Conservation (phyloP, 495 filamentous ascomycete species). For the Lasiosphaeria miniovina region DNA sequence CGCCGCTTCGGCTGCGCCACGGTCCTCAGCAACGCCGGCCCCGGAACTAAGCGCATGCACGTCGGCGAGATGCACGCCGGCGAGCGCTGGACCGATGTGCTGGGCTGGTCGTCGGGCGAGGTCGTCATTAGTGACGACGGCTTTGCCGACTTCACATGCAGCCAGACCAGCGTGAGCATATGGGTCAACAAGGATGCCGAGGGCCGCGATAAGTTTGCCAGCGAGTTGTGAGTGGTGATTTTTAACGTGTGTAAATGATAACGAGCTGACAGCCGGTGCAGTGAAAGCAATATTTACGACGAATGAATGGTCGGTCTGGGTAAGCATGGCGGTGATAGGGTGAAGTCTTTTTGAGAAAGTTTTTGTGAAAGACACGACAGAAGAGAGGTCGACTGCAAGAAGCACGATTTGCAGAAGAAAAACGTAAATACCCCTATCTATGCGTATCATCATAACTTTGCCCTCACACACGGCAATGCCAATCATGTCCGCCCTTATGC, state of each 20-base stretch:
- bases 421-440: too few species aligned
- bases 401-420: too few species aligned
- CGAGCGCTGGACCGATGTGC: conserved; percentile 60
- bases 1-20: conserved; percentile 54
- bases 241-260: not conserved
- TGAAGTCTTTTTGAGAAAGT: too few species aligned
- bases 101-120: conserved; percentile 43
- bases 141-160: conserved; percentile 53
- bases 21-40: conserved; percentile 55
- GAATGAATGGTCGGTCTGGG: not conserved
- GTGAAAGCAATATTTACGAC: conserved; percentile 36
- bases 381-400: too few species aligned
- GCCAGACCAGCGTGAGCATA: conserved; percentile 53
- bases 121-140: conserved; percentile 55
- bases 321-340: too few species aligned
- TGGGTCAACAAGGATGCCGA: conserved; percentile 59
- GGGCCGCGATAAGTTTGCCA: conserved; percentile 46
- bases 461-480: too few species aligned
- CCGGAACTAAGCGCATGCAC: conserved; percentile 56
- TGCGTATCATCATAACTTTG: too few species aligned
- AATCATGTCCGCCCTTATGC: too few species aligned
- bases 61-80: conserved; percentile 55
- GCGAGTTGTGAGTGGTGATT: conserved; percentile 33
- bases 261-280: conserved; percentile 8
- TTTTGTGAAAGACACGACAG: too few species aligned